Evolutionary conservation across 441 rosid species (phyloP).

Genomic region (Corymbia calophylla): DNA sequence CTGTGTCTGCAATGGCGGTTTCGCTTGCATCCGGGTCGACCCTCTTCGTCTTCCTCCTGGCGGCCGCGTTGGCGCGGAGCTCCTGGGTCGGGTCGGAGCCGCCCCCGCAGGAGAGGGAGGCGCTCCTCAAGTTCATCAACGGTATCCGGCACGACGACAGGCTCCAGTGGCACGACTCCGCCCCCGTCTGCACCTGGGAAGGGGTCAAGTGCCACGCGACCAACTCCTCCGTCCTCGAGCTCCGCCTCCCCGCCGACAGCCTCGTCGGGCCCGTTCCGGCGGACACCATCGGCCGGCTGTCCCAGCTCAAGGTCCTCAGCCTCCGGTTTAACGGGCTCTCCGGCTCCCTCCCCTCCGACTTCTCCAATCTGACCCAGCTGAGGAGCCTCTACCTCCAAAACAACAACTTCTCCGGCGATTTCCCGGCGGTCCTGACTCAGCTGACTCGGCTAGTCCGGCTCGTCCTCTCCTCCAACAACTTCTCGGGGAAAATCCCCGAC

Average conservation of each 20-base stretch:
- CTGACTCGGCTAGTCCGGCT: conserved; percentile 53
- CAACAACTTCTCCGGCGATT: conserved; percentile 50
- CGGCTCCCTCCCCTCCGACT: conserved; percentile 79
- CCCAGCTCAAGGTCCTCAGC: conserved; percentile 74
- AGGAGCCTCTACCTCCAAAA: conserved; percentile 61
- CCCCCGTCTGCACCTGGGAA: conserved; percentile 70
- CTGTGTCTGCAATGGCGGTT: not conserved
- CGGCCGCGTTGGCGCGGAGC: conserved; percentile 10
- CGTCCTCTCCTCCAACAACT: conserved; percentile 72
- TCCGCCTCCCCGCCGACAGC: conserved; percentile 83
- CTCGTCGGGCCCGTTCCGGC: conserved; percentile 67
- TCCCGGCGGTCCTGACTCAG: conserved; percentile 43
- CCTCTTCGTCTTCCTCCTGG: not conserved
- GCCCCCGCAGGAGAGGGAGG: conserved; percentile 53
- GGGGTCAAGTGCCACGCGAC: conserved; percentile 60
- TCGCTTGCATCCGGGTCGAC: not conserved
- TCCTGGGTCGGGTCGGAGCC: conserved; percentile 53
- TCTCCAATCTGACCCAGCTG: conserved; percentile 64
- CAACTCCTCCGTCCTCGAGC: conserved; percentile 38
- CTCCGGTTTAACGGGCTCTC: conserved; percentile 76
- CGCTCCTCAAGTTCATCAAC: conserved; percentile 59
- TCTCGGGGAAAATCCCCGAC: conserved; percentile 63
- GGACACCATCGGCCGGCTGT: conserved; percentile 51
- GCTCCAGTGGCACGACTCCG: conserved; percentile 59
- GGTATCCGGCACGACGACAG: conserved; percentile 55